phyloP scores from a whole-genome alignment of 768 basidiomycete genomes.

The Amanita exitialis region DNA sequence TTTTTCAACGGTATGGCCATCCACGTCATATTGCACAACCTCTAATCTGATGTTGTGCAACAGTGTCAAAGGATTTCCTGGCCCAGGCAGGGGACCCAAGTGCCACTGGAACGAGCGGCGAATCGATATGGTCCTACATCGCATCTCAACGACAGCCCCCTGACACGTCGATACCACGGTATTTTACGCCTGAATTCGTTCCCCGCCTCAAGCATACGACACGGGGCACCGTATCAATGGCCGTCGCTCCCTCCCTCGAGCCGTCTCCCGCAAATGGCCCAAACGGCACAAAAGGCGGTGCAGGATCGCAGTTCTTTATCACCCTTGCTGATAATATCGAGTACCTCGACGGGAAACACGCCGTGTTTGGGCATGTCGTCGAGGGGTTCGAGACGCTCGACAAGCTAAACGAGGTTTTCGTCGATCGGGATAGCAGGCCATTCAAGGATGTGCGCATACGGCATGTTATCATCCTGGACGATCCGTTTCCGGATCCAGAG shows the following conservation, averaged over 20 bases:
- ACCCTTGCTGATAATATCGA: constrained; percentile 87
- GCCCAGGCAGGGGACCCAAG: constrained; percentile 96
- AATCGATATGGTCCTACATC: constrained; percentile 77
- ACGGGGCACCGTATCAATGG: constrained; percentile 95
- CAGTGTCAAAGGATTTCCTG: constrained; percentile 95
- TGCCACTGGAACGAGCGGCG: constrained; percentile 89
- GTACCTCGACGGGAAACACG: constrained; percentile 88
- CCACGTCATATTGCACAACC: background rate
- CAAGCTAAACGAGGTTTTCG: constrained; percentile 86
- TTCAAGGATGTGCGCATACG: constrained; percentile 91
- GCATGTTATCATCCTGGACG: constrained; percentile 95
- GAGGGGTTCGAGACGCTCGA: constrained; percentile 90
- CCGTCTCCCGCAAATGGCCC: background rate
- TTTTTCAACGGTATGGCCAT: constrained; percentile 88
- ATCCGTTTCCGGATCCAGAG: constrained; percentile 86
- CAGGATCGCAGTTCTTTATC: constrained; percentile 95
- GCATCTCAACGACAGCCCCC: constrained; percentile 25
- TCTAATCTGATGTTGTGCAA: background rate
- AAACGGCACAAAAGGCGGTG: constrained; percentile 34
- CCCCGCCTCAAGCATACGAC: constrained; percentile 75
- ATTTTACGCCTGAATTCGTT: constrained; percentile 78
- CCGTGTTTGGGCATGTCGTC: constrained; percentile 92
- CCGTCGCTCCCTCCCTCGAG: constrained; percentile 78
- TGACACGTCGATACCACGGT: constrained; percentile 40
- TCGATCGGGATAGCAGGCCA: constrained; percentile 82